Evolutionary conservation across 805 yeast genomes (phyloP).

Genomic region (Tetrapisispora pingtungensis): DNA sequence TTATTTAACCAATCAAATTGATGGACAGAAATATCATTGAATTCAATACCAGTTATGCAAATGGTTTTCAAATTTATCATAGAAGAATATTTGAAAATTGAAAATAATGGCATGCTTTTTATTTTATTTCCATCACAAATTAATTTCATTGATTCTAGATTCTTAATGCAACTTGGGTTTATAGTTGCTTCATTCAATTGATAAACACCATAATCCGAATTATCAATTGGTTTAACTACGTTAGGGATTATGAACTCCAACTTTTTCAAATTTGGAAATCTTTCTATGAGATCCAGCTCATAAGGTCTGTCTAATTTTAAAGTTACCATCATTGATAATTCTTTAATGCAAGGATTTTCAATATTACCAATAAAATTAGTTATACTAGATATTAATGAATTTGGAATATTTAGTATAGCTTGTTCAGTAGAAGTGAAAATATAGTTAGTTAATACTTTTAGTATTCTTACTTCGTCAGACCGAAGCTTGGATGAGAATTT

Average conservation of each 20-base stretch:
- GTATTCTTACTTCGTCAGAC: constrained; percentile 16
- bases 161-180: constrained; percentile 10
- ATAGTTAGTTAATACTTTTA: neutral
- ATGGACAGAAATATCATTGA: neutral
- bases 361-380: neutral
- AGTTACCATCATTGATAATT: constrained; percentile 14
- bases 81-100: constrained; percentile 7
- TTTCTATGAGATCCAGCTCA: constrained; percentile 12
- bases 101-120: constrained; percentile 11
- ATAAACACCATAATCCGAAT: neutral
- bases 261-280: constrained; percentile 12
- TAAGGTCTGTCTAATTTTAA: constrained; percentile 15
- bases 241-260: constrained; percentile 16
- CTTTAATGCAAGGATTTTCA: constrained; percentile 1
- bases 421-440: neutral
- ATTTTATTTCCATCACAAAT: constrained; percentile 17
- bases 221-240: constrained; percentile 10
- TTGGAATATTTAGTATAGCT: constrained; percentile 14
- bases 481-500: constrained; percentile 14
- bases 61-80: constrained; percentile 8
- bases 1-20: constrained; percentile 19
- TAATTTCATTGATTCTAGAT: constrained; percentile 14
- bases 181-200: constrained; percentile 1
- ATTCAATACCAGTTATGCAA: constrained; percentile 17
- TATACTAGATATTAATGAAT: constrained; percentile 9